Evolutionary conservation across 2,329 filamentous ascomycete genomes (phyloP).

Genomic region (Fusarium euwallaceae): DNA sequence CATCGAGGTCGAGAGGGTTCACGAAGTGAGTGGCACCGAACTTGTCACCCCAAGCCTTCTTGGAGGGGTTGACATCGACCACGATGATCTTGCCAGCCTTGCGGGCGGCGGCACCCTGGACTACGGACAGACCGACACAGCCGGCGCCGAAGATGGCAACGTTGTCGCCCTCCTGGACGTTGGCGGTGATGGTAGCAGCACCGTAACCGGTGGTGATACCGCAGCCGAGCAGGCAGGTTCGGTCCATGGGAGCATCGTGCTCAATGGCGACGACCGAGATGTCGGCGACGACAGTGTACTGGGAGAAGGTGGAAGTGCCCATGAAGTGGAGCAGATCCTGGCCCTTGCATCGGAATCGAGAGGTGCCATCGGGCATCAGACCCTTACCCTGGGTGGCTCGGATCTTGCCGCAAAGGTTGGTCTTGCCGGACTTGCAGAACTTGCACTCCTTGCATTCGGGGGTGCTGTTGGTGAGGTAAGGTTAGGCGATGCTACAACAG

Average conservation of each 20-base stretch:
- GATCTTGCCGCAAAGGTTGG: slow-evolving; percentile 99
- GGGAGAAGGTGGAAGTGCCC: slow-evolving; percentile 98
- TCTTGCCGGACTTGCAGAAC: slow-evolving; percentile 99
- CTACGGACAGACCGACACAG: slow-evolving; percentile 94
- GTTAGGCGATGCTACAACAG: slow-evolving; percentile 10
- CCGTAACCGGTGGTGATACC: slow-evolving; percentile 99
- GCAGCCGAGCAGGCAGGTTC: slow-evolving; percentile 94
- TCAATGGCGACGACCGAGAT: slow-evolving; percentile 97
- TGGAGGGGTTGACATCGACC: slow-evolving; percentile 83
- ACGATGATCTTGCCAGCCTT: slow-evolving; percentile 83
- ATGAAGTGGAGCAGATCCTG: slow-evolving; percentile 98
- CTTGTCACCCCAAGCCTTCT: slow-evolving; percentile 93
- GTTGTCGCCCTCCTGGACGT: slow-evolving; percentile 89
- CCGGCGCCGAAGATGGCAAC: slow-evolving; percentile 95
- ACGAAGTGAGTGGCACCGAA: slow-evolving; percentile 98
- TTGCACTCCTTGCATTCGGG: slow-evolving; percentile 98
- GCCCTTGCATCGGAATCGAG: slow-evolving; percentile 94
- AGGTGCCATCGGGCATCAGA: slow-evolving; percentile 97
- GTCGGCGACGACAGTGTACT: slow-evolving; percentile 98
- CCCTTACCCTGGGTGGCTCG: slow-evolving; percentile 95
- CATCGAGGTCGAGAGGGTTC: slow-evolving; percentile 85
- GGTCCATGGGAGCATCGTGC: slow-evolving; percentile 91
- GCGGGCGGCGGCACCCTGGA: slow-evolving; percentile 91
- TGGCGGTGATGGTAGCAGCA: slow-evolving; percentile 92
- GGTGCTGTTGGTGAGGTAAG: slow-evolving; percentile 69